Conservation (phyloP, 805 yeast genomes). For the Phaffomyces antillensis region DNA sequence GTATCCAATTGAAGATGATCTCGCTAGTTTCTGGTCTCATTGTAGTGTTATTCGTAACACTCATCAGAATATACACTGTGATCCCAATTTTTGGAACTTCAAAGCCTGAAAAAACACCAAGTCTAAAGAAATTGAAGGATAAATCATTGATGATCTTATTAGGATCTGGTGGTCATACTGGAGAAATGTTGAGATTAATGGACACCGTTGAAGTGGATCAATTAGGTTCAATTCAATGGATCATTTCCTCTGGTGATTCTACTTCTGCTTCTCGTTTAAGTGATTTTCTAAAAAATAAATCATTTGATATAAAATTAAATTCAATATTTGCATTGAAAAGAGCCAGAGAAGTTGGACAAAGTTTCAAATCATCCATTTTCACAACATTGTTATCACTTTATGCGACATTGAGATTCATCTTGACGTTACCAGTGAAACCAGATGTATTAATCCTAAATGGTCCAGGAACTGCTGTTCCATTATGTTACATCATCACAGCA, state of each 20-base stretch:
- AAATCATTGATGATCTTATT: slow-evolving; percentile 34
- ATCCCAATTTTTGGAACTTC: too few species aligned
- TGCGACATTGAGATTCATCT: background rate
- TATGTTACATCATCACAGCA: slow-evolving; percentile 50
- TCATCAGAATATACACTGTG: too few species aligned
- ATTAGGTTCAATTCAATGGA: slow-evolving; percentile 23
- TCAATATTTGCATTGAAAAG: slow-evolving; percentile 34
- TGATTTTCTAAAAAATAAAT: slow-evolving; percentile 6
- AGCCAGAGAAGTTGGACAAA: slow-evolving; percentile 59
- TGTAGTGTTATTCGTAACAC: background rate
- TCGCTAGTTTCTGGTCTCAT: background rate
- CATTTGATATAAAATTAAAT: slow-evolving; percentile 8
- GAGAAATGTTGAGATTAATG: slow-evolving; percentile 81
- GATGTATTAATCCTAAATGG: slow-evolving; percentile 59
- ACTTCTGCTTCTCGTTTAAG: slow-evolving; percentile 34
- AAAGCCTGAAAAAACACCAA: background rate
- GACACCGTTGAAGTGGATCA: slow-evolving; percentile 22
- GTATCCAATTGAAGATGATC: background rate
- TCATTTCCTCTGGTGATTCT: slow-evolving; percentile 43
- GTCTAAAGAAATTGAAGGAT: slow-evolving; percentile 1
- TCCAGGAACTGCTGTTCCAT: slow-evolving; percentile 74
- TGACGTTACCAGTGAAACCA: slow-evolving; percentile 21
- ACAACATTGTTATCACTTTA: slow-evolving; percentile 23
- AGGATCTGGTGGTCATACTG: slow-evolving; percentile 97
- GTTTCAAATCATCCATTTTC: slow-evolving; percentile 37